A percentile compares a stretch with the other conserved stretches of the same genome.
Evolutionary conservation across 805 yeast genomes (phyloP).

Genomic region (Sugiyamaella boreocaroliniensis): DNA sequence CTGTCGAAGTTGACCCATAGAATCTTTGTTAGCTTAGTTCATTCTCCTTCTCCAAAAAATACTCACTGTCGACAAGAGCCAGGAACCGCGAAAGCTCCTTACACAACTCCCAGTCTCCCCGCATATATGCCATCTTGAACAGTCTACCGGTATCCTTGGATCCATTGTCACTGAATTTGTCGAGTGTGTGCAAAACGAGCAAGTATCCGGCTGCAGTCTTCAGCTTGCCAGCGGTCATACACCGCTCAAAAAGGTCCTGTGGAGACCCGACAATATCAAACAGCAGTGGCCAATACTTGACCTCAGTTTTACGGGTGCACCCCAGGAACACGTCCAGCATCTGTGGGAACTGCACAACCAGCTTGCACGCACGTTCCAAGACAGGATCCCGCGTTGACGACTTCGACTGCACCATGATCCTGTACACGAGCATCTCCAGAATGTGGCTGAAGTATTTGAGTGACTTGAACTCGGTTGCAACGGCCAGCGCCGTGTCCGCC

Average conservation of each 20-base stretch:
- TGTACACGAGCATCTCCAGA: constrained; percentile 36
- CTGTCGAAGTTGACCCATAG: constrained; percentile 3
- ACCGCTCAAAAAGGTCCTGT: constrained; percentile 31
- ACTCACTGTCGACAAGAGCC: constrained; percentile 30
- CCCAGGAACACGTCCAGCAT: constrained; percentile 35
- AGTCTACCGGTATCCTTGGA: constrained; percentile 27
- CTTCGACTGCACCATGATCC: constrained; percentile 23
- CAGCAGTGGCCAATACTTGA: constrained; percentile 44
- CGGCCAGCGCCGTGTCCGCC: constrained; percentile 20
- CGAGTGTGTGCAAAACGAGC: constrained; percentile 33
- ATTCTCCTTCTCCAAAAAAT: not conserved
- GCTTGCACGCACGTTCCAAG: constrained; percentile 19
- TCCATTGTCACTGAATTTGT: constrained; percentile 20
- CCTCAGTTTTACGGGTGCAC: constrained; percentile 54
- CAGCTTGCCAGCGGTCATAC: constrained; percentile 30
- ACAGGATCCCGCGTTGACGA: constrained; percentile 15
- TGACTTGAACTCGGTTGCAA: constrained; percentile 27
- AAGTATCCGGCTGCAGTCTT: constrained; percentile 37
- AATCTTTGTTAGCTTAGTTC: constrained; percentile 1
- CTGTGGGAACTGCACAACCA: constrained; percentile 32
- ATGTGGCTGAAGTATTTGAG: constrained; percentile 37
- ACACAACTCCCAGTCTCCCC: constrained; percentile 32
- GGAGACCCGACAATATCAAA: constrained; percentile 34
- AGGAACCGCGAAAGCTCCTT: constrained; percentile 35
- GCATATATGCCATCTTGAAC: constrained; percentile 30